Evolutionary conservation across 163 green algal genomes (phyloP).

Genomic region (Chloromonas sp.): DNA sequence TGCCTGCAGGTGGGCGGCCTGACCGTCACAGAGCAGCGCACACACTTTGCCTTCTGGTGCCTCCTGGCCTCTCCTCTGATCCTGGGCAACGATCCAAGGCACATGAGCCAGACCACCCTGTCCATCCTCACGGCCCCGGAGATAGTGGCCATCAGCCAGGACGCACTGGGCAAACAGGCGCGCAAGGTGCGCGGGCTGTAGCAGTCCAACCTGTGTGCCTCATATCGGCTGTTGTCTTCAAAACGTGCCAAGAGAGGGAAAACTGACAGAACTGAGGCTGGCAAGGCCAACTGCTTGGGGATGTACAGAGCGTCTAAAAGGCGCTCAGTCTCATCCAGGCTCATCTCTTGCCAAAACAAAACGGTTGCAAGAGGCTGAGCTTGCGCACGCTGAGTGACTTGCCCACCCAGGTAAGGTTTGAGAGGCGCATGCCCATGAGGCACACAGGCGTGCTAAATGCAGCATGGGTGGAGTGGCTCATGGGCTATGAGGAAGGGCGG

Average conservation of each 20-base stretch:
- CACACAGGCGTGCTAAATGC: too few relatives aligned
- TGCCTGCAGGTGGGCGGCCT: slow-evolving; percentile 46
- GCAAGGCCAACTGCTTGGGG: too few relatives aligned
- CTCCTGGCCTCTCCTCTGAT: slow-evolving; percentile 75
- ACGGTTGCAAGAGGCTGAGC: too few relatives aligned
- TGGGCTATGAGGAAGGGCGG: too few relatives aligned
- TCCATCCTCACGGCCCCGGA: slow-evolving; percentile 58
- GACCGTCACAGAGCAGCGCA: slow-evolving; percentile 52
- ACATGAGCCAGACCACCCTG: slow-evolving; percentile 30
- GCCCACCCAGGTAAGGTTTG: too few relatives aligned
- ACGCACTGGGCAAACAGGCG: slow-evolving; percentile 52
- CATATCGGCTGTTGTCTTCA: background rate
- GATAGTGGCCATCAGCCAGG: slow-evolving; percentile 71
- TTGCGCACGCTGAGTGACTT: too few relatives aligned
- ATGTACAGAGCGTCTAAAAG: background rate
- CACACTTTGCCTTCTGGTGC: slow-evolving; percentile 74
- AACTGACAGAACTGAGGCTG: background rate
- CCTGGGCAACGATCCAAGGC: slow-evolving; percentile 63
- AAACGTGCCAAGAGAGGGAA: background rate
- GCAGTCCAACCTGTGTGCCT: background rate
- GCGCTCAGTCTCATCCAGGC: background rate
- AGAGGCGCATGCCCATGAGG: too few relatives aligned
- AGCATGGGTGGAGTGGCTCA: too few relatives aligned
- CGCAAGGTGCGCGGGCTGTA: slow-evolving; percentile 32
- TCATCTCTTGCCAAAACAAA: too few relatives aligned